phyloP scores from a whole-genome alignment of 306 rosid genomes.

The Clitoria ternatea region DNA sequence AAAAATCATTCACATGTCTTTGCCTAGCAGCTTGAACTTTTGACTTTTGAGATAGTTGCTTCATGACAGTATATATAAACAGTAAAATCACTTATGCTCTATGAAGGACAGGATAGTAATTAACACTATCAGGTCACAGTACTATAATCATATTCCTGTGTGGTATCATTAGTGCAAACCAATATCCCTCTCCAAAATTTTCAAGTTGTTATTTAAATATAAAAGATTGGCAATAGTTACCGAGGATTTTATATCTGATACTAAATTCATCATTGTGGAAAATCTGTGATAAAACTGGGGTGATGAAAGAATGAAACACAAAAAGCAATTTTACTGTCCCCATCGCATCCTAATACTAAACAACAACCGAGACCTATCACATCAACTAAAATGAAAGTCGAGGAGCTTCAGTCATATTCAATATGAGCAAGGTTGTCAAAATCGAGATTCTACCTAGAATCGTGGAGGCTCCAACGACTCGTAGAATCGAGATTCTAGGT shows the following conservation, averaged over 20 bases:
- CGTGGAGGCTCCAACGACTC: no score
- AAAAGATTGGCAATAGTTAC: neutral
- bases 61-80: neutral
- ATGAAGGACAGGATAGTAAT: neutral
- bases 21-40: neutral
- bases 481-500: no score
- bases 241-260: neutral
- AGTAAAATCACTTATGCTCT: neutral
- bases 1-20: neutral
- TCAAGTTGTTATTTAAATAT: neutral
- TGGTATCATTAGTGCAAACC: neutral
- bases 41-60: neutral
- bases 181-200: neutral
- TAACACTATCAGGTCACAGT: no score
- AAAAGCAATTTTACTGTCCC: neutral
- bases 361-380: neutral
- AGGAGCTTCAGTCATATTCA: neutral
- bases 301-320: neutral
- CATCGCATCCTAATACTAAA: neutral
- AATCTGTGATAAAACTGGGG: constrained; percentile 6
- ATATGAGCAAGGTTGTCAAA: no score
- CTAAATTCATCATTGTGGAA: neutral
- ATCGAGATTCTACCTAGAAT: no score
- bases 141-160: neutral
- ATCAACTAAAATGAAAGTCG: neutral